Evolutionary conservation across 495 filamentous ascomycete genomes (phyloP), one percentile per base, ranked within the genome.

Genomic region (Hyaloscypha finlandica): DNA sequence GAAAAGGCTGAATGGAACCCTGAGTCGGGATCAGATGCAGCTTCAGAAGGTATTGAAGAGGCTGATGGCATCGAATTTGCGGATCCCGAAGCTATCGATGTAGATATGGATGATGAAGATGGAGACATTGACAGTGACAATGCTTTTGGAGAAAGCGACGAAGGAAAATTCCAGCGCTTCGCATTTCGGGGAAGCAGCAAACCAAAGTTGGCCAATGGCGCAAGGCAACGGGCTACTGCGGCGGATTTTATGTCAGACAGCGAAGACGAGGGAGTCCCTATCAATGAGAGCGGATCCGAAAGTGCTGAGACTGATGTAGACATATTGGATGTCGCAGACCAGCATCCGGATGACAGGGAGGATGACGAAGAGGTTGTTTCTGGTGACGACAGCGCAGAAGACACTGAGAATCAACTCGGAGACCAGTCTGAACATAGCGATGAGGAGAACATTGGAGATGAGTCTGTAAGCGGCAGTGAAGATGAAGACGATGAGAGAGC

Each of bases 71-170:
- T n/a, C 6, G 35, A 80, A n/a, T 72, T 74, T 19, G 80, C 79
- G 16, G 76, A 85, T 59, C 78, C 82, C 2, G 71, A 79, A 52
- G 80, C 81, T 57, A 73, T 74, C 55, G 81, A 78, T 63, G 74
- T 80, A n/a, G 74, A 80, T 63, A 80, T 71, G 8, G 76, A 79
- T 25, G 72, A 77, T 20, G 68, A 68, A 33, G 88, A 88, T 58
- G 80, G 69, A 19, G 83, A 88, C 56, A 88, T 89, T 58, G 80
- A 85, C 59, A 90, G 87, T 69, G 86, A 90, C 60, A 81, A 88
- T 68, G 87, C 84, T 0, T 79, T 90, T 55, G 82, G 80, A 33
- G 80, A 81, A 39, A 87, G 85, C 67, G 89, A 89, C 67, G 82
- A 83, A 19, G 88, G 89, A 53, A 79, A 79, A 71, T 85, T 89